Percentiles rank a stretch among this genome's conserved stretches.
phyloP scores from a whole-genome alignment of 1,284 basidiomycete genomes.

The Malassezia nana region DNA sequence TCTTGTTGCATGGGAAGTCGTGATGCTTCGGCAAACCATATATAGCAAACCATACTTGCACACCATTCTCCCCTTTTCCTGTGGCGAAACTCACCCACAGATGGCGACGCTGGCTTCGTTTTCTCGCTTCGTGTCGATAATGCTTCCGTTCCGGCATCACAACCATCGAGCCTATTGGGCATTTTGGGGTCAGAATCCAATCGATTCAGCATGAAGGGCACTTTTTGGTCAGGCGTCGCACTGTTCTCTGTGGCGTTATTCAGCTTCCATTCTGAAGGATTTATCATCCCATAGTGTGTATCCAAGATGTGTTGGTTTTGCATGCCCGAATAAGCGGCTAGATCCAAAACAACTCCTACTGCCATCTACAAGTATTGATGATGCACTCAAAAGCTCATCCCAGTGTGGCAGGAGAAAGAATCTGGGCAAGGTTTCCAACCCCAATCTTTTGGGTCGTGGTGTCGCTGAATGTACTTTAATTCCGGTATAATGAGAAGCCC shows the following conservation, averaged over 20 bases:
- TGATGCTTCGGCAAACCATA: slow-evolving; percentile 35
- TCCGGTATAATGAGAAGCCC: background rate
- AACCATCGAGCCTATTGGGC: background rate
- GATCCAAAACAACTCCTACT: background rate
- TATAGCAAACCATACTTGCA: slow-evolving; percentile 41
- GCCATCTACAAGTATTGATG: background rate
- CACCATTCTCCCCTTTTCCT: slow-evolving; percentile 23
- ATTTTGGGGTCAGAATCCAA: background rate
- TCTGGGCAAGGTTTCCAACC: background rate
- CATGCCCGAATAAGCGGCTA: background rate
- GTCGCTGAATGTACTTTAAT: background rate
- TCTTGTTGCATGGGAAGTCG: background rate
- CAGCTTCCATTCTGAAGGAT: background rate
- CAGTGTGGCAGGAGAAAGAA: background rate
- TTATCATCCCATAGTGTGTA: background rate
- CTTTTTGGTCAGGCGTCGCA: background rate
- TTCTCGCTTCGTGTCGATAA: background rate
- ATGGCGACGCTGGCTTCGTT: background rate
- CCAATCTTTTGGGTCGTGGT: background rate
- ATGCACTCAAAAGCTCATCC: background rate
- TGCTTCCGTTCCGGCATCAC: background rate
- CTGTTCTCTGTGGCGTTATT: background rate
- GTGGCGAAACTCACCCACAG: background rate
- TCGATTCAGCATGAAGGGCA: background rate
- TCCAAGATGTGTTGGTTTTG: background rate